These are phyloP conservation scores for Wallacemonas sp. DNA, from an alignment of 208 protist genomes.

Conservation along the genomic window DNA sequence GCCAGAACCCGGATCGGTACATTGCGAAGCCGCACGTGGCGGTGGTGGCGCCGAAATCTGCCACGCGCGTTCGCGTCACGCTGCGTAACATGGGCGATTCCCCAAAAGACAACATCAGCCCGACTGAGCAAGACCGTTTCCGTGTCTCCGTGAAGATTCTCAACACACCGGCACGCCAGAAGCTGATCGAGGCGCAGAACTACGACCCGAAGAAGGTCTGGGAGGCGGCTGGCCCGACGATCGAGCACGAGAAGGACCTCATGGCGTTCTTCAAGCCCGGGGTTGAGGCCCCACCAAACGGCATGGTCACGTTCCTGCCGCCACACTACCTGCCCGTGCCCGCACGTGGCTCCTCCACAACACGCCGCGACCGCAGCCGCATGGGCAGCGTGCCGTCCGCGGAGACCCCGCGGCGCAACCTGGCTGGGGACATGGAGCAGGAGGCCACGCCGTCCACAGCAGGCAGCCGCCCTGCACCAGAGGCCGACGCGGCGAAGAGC, in stretches of 20 bases:
- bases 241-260: conserved; percentile 52
- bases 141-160: conserved; percentile 44
- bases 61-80: conserved; percentile 53
- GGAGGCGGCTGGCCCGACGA: conserved; percentile 21
- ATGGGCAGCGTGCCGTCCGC: conserved; percentile 8
- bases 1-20: conserved; percentile 63
- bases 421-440: conserved; percentile 7
- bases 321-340: conserved; percentile 33
- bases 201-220: conserved; percentile 16
- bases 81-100: conserved; percentile 46
- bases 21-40: conserved; percentile 67
- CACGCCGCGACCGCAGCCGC: not conserved
- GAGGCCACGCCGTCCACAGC: not conserved
- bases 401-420: conserved; percentile 8
- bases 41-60: conserved; percentile 42
- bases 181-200: conserved; percentile 9
- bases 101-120: conserved; percentile 27
- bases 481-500: too few relatives aligned
- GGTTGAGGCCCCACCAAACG: conserved; percentile 27
- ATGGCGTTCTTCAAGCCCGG: conserved; percentile 39
- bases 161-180: conserved; percentile 12
- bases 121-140: conserved; percentile 45
- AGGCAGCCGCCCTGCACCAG: too few relatives aligned
- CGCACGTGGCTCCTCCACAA: not conserved
- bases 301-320: conserved; percentile 45